Evolutionary conservation across 768 basidiomycete genomes (phyloP), one percentile per base, ranked within the genome.

Genomic region (Chalciporus sphaerocephalus): DNA sequence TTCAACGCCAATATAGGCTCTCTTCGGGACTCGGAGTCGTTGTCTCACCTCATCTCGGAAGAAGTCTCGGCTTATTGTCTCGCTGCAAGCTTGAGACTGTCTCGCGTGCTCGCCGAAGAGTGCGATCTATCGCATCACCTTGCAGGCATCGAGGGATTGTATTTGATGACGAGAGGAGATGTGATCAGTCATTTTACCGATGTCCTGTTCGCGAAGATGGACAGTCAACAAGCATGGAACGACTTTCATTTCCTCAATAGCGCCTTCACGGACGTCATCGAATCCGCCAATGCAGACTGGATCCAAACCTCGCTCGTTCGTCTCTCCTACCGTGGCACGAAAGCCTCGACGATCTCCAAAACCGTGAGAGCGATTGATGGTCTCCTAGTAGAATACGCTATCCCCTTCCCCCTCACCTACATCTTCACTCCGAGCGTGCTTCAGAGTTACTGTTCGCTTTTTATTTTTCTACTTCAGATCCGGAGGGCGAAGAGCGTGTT

Each of bases 181-280:
- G 73, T 77, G 2, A 80, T 92, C 69, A 80, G 78, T 38, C 78
- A 84, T 53, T 88, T 88, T 50, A 69, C 80, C 8, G 87, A 87
- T 56, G 62, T 78, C n/a, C 51, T 92, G 23, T 92, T 91, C 58
- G 74, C 75, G 25, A 83, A 87, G 87, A 89, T 91, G 79, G 86
- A 92, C 52, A 69, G 69, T n/a, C 71, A 75, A 38, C 80, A 84
- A 56, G 57, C 68, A 27, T 92, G 89, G 89, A 74, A 66, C 37
- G 90, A 92, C 58, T 89, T 88, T 59, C 90, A 92, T 66, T 87
- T 87, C 64, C 61, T 92, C 44, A 92, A 92, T 56, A 83, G 79
- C 22, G 80, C 83, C 9, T 89, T 92, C 59, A 70, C 71, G 16
- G 85, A 90, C 40, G 74, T 85, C 22, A 70, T 83, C 28, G 74